Percentiles rank a stretch among this genome's conserved stretches.
Conservation (phyloP, 768 basidiomycete species). For the Cystoderma amianthinum region DNA sequence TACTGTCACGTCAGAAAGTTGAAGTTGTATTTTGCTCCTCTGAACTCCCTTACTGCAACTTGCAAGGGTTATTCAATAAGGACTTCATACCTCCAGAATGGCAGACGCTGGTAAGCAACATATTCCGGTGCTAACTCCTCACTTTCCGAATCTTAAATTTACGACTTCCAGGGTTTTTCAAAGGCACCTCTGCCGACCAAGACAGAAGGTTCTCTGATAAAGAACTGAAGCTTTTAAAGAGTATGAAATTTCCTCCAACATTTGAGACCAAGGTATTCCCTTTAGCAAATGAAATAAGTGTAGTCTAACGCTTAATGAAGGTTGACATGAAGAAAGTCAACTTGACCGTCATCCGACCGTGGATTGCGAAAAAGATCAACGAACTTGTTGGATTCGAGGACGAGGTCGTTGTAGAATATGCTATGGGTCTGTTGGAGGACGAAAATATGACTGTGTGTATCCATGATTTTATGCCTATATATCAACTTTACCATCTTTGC, state of each 20-base stretch:
- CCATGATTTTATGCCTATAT: not conserved
- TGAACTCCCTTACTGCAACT: too few relatives aligned
- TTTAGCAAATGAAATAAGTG: too few relatives aligned
- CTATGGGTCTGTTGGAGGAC: slow-evolving; percentile 91
- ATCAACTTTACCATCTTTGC: not conserved
- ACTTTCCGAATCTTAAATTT: not conserved
- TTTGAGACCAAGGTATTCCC: slow-evolving; percentile 75
- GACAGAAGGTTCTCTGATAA: slow-evolving; percentile 94
- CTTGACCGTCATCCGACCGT: slow-evolving; percentile 83
- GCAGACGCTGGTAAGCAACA: slow-evolving; percentile 49
- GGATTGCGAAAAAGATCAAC: slow-evolving; percentile 91
- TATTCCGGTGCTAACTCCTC: slow-evolving; percentile 17
- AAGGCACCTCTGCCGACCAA: slow-evolving; percentile 86
- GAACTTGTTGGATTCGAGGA: slow-evolving; percentile 93
- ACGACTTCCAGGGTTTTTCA: slow-evolving; percentile 64
- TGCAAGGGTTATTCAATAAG: too few relatives aligned
- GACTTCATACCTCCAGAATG: too few relatives aligned
- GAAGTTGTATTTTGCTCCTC: too few relatives aligned
- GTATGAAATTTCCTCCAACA: slow-evolving; percentile 85
- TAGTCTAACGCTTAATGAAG: too few relatives aligned
- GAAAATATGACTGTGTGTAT: slow-evolving; percentile 66
- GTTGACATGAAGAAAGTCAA: slow-evolving; percentile 97
- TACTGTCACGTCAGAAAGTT: too few relatives aligned
- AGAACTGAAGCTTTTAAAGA: slow-evolving; percentile 81
- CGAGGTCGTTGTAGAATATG: slow-evolving; percentile 95